Conservation (phyloP, 345 rosid species). For the Populus ilicifolia region DNA sequence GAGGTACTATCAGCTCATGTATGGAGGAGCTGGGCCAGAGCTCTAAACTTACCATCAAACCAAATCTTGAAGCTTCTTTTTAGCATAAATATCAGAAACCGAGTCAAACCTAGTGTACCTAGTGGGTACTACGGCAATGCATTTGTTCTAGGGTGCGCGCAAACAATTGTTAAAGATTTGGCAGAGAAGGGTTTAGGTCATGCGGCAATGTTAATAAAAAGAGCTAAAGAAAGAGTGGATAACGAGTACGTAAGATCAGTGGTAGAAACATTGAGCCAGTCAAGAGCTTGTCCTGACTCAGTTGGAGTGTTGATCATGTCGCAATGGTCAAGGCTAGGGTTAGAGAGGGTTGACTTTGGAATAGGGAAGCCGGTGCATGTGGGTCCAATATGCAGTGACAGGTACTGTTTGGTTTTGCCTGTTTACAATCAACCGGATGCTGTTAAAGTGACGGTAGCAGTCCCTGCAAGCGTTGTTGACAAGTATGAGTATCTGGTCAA, state of each 20-base stretch:
- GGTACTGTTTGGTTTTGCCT: slow-evolving; percentile 73
- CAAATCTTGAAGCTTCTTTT: slow-evolving; percentile 70
- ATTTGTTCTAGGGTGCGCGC: slow-evolving; percentile 72
- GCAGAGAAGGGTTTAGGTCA: slow-evolving; percentile 53
- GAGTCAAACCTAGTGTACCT: slow-evolving; percentile 70
- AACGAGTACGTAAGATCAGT: slow-evolving; percentile 55
- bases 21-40: slow-evolving; percentile 84
- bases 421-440: slow-evolving; percentile 46
- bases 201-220: slow-evolving; percentile 55
- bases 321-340: slow-evolving; percentile 86
- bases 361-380: slow-evolving; percentile 63
- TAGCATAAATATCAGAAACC: slow-evolving; percentile 58
- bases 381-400: slow-evolving; percentile 65
- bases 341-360: slow-evolving; percentile 76
- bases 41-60: slow-evolving; percentile 56
- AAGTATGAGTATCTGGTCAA: slow-evolving; percentile 48
- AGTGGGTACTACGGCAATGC: slow-evolving; percentile 81
- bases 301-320: slow-evolving; percentile 69
- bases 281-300: slow-evolving; percentile 56
- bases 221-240: slow-evolving; percentile 61
- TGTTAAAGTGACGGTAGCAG: slow-evolving; percentile 73
- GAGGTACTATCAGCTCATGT: slow-evolving; percentile 79
- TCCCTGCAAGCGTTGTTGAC: slow-evolving; percentile 58
- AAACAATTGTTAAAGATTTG: slow-evolving; percentile 52
- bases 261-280: slow-evolving; percentile 50